Conservation (phyloP, 495 filamentous ascomycete genomes). For the Annulohypoxylon stygium region DNA sequence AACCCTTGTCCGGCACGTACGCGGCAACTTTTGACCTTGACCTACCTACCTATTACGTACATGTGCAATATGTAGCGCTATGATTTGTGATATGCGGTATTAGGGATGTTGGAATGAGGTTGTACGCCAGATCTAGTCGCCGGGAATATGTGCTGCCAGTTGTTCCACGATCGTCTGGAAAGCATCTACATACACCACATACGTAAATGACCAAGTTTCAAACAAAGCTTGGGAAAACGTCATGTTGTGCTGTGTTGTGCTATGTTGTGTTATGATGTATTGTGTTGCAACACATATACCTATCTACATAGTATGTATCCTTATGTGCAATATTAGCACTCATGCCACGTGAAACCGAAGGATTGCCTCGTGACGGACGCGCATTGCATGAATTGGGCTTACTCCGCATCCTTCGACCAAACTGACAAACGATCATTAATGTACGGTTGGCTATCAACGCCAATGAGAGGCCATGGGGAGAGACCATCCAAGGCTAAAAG, state of each 20-base stretch:
- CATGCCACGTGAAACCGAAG: slow-evolving; percentile 47
- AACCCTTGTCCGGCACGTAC: neutral
- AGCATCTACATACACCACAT: slow-evolving; percentile 5
- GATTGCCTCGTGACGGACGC: slow-evolving; percentile 46
- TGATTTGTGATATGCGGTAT: neutral
- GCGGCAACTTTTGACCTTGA: too few relatives aligned
- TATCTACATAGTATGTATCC: neutral
- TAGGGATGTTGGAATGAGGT: neutral
- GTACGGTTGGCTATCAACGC: slow-evolving; percentile 17
- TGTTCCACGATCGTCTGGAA: slow-evolving; percentile 8
- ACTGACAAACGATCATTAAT: slow-evolving; percentile 19
- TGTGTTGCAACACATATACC: slow-evolving; percentile 24
- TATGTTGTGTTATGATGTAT: neutral
- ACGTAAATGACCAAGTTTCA: slow-evolving; percentile 23
- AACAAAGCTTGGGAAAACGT: slow-evolving; percentile 30
- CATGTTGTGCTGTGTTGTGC: slow-evolving; percentile 42
- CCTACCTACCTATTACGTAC: neutral
- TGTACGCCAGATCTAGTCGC: slow-evolving; percentile 10
- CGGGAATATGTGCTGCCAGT: slow-evolving; percentile 1
- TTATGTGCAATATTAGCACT: slow-evolving; percentile 13
- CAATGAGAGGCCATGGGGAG: slow-evolving; percentile 16
- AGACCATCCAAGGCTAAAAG: slow-evolving; percentile 8
- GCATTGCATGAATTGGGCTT: slow-evolving; percentile 48
- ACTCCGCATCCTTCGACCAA: slow-evolving; percentile 41
- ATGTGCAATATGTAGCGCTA: neutral